Base-by-base conservation (phyloP, 2,329 filamentous ascomycete species). In the Cyanodermella asteris region DNA sequence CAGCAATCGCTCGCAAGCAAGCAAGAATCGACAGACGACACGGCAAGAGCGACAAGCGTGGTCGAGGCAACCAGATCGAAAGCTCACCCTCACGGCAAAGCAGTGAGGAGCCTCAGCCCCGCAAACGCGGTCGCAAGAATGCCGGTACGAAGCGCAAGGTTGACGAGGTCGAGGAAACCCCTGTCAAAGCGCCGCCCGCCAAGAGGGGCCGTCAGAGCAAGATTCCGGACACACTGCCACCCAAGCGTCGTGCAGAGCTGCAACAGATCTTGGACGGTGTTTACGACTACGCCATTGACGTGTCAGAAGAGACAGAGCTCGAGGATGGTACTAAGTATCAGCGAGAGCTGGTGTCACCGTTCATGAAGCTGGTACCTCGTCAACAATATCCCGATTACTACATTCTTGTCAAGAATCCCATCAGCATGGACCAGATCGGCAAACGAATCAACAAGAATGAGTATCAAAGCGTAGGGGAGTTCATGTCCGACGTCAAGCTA, bases 381-480 rank as follows among this genome's bases (percentile, higher is more conserved):
- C 72, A 72, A 30, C 71, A 84, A 31, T 97, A 90, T 43, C 75
- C 80, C 14, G 82, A 94, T 45, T 97, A 97, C 55, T 97, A 93
- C 46, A 55, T 84, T 44, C 69, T 93, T 47, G 97, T 97, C 46
- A 67, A 73, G 43, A 73, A 72, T 27, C 87, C 87, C 1, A 93
- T 97, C 42, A 84, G 77, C 43, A 91, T 94, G 75, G 87, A 91
- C 38, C 72, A 81, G 46, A 91, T 97, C 42, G 70, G 78, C 45
- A 77, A 74, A 45, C 84, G 80, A 58, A 91, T 97, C 54, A 93
- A 91, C 56, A 84, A 78, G 50, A 78, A 90, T 42, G 78, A 93
- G 43, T 97, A 97, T 49, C 68, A 66, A 37, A 74, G 64, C 40
- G 51, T 93, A 31, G 69, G 65, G 42, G 77, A 82, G 38, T 68